phyloP scores from a whole-genome alignment of 257 asterid species.

The Gynochthodes officinalis region DNA sequence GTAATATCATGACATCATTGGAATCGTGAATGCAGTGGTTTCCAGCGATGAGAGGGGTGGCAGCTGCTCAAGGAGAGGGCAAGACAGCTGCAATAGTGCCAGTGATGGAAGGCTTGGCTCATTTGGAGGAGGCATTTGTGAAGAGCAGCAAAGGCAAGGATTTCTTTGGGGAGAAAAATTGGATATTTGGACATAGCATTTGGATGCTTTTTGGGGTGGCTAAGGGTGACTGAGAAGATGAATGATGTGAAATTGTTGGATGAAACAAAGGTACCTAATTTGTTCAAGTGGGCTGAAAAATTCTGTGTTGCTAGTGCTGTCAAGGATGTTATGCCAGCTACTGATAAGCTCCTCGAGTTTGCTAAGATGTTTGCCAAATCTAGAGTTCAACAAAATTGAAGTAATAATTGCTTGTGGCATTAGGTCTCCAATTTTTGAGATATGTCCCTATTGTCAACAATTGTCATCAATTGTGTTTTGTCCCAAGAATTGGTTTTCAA shows the following conservation, averaged over 20 bases:
- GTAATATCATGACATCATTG: too few species aligned
- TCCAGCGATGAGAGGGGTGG: slow-evolving; percentile 37
- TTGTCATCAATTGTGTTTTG: too few species aligned
- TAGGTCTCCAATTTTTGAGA: too few species aligned
- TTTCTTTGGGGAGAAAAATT: slow-evolving; percentile 49
- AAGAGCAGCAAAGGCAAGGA: slow-evolving; percentile 47
- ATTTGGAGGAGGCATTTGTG: slow-evolving; percentile 56
- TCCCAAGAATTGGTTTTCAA: too few species aligned
- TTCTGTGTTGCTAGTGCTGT: slow-evolving; percentile 31
- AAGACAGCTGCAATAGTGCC: slow-evolving; percentile 18
- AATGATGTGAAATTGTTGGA: slow-evolving; percentile 34
- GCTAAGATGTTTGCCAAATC: slow-evolving; percentile 24
- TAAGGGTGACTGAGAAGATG: slow-evolving; percentile 30
- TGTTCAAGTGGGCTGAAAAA: slow-evolving; percentile 49
- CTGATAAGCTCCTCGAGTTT: slow-evolving; percentile 44
- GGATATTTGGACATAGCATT: slow-evolving; percentile 59
- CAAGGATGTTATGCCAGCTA: slow-evolving; percentile 50
- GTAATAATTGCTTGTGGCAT: neutral
- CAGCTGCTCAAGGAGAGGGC: slow-evolving; percentile 35
- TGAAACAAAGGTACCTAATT: slow-evolving; percentile 39
- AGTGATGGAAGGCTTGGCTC: slow-evolving; percentile 34
- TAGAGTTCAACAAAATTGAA: slow-evolving; percentile 7
- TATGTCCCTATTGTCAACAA: too few species aligned
- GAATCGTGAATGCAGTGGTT: slow-evolving; percentile 46
- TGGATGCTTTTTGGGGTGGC: slow-evolving; percentile 55